Evolutionary conservation across 805 yeast genomes (phyloP).

Genomic region (Pichia pseudocactophila): DNA sequence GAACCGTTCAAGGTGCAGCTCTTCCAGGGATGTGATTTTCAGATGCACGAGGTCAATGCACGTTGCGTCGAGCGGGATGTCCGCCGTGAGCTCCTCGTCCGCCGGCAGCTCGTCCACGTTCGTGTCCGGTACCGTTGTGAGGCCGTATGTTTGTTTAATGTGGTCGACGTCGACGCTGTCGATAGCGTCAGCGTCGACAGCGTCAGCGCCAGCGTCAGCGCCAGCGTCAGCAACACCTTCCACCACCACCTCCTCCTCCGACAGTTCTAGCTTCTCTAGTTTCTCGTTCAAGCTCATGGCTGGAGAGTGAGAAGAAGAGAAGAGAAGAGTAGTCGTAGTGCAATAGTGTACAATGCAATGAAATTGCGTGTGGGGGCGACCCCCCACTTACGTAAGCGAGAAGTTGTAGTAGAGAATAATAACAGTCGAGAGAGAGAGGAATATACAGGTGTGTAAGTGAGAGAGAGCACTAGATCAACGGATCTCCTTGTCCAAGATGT

Average conservation of each 20-base stretch:
- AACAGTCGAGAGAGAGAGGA: neutral
- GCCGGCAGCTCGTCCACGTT: slow-evolving; percentile 51
- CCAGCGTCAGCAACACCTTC: no score
- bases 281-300: slow-evolving; percentile 3
- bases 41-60: slow-evolving; percentile 61
- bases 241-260: no score
- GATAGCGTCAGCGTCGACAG: slow-evolving; percentile 3
- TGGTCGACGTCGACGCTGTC: no score
- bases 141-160: slow-evolving; percentile 22
- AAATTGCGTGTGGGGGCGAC: no score
- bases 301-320: neutral
- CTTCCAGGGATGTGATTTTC: slow-evolving; percentile 57
- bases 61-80: slow-evolving; percentile 47
- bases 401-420: neutral
- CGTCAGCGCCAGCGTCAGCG: no score
- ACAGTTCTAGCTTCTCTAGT: neutral
- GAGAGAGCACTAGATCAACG: slow-evolving; percentile 19
- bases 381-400: neutral
- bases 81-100: slow-evolving; percentile 56
- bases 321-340: no score
- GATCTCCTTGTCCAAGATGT: slow-evolving; percentile 28
- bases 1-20: slow-evolving; percentile 50
- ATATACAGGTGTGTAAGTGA: neutral
- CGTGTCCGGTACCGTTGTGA: slow-evolving; percentile 30
- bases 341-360: no score